These are phyloP conservation scores for Saccharomyces paradoxus DNA, from an alignment of 805 yeast genomes.

Conservation along the genomic window DNA sequence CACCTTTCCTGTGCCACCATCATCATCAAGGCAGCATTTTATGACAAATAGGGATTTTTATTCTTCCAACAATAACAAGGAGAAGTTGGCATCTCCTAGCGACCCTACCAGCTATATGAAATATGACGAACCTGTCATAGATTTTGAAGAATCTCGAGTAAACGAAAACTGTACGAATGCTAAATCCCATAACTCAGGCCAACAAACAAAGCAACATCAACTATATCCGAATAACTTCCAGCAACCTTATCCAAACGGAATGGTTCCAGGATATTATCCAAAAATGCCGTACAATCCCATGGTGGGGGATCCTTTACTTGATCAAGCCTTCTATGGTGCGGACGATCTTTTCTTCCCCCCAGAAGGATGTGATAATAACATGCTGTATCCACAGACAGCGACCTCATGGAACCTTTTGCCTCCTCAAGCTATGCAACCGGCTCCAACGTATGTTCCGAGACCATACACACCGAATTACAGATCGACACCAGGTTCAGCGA, in stretches of 20 bases:
- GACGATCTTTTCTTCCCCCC: conserved; percentile 12
- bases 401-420: conserved; percentile 13
- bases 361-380: conserved; percentile 14
- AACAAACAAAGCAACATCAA: neutral
- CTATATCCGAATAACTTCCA: conserved; percentile 6
- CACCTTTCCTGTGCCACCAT: conserved; percentile 13
- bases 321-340: conserved; percentile 7
- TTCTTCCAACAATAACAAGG: conserved; percentile 8
- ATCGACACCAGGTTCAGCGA: conserved; percentile 14
- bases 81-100: conserved; percentile 7
- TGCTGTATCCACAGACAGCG: conserved; percentile 7
- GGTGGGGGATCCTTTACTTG: conserved; percentile 1
- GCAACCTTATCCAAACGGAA: conserved; percentile 5
- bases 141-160: neutral
- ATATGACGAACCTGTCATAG: neutral
- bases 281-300: conserved; percentile 5
- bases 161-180: neutral
- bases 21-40: conserved; percentile 16
- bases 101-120: conserved; percentile 1
- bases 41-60: conserved; percentile 23
- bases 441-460: conserved; percentile 10
- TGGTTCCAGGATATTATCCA: conserved; percentile 8
- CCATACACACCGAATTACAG: conserved; percentile 17
- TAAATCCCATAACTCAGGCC: neutral
- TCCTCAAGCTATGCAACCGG: conserved; percentile 17